Evolutionary conservation across 225 moss, liverwort and hornwort species (phyloP).

Genomic region (Pseudoscleropodium purum): DNA sequence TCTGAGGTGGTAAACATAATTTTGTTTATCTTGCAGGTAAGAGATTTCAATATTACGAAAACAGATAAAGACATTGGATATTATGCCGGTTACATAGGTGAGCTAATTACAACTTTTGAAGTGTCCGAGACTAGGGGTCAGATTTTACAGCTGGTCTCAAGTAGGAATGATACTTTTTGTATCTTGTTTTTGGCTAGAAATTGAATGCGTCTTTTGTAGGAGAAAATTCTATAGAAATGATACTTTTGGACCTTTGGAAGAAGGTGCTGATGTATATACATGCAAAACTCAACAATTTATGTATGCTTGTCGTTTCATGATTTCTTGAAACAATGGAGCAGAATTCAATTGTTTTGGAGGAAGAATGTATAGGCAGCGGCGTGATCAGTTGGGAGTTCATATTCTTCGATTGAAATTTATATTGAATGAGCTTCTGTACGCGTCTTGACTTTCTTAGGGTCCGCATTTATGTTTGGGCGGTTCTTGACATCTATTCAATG

Average conservation of each 20-base stretch:
- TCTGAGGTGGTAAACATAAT: not conserved
- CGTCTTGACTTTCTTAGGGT: constrained; percentile 30
- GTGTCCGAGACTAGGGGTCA: not conserved
- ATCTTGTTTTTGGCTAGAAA: not conserved
- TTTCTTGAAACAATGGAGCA: not conserved
- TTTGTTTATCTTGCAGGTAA: no score
- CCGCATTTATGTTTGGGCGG: constrained; percentile 78
- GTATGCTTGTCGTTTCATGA: not conserved
- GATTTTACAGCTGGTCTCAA: not conserved
- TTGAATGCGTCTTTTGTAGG: not conserved
- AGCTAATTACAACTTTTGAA: no score
- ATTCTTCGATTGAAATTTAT: not conserved
- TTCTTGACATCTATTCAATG: constrained; percentile 56
- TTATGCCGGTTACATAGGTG: no score
- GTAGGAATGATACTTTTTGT: not conserved
- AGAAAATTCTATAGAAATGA: not conserved
- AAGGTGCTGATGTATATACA: not conserved
- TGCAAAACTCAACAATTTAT: not conserved
- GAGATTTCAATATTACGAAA: no score
- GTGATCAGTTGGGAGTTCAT: not conserved
- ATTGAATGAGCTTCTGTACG: not conserved
- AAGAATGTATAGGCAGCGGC: not conserved
- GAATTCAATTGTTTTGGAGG: not conserved
- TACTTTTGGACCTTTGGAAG: not conserved
- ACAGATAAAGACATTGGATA: no score